These are phyloP conservation scores for Pseudopithomyces maydicus DNA, from an alignment of 2,329 filamentous ascomycete genomes.

Conservation along the genomic window DNA sequence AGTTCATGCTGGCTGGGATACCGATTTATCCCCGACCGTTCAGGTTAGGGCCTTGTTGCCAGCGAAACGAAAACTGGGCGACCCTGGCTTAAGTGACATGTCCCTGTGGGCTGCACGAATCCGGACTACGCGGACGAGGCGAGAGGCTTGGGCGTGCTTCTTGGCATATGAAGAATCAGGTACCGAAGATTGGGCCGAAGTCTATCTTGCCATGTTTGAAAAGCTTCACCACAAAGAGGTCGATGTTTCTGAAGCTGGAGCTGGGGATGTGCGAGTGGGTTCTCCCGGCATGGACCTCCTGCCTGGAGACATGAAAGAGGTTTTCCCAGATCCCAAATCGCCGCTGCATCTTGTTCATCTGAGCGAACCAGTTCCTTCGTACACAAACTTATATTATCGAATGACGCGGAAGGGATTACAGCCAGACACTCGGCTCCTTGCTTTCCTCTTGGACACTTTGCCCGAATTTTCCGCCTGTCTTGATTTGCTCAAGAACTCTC, in stretches of 20 bases:
- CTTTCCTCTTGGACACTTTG: conserved; percentile 57
- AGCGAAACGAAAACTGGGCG: conserved; percentile 11
- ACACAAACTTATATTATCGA: conserved; percentile 62
- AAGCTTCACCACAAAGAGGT: conserved; percentile 54
- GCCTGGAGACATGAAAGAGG: conserved; percentile 66
- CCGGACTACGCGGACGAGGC: conserved; percentile 62
- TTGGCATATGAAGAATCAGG: conserved; percentile 57
- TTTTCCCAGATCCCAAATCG: conserved; percentile 61
- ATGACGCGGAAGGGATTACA: conserved; percentile 60
- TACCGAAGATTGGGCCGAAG: conserved; percentile 41
- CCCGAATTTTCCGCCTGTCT: conserved; percentile 26
- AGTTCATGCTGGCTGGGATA: conserved; percentile 66
- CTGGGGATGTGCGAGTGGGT: not conserved
- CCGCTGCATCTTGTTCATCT: conserved; percentile 68
- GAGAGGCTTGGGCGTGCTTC: conserved; percentile 70
- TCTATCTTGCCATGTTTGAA: conserved; percentile 63
- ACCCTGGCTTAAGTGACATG: conserved; percentile 18
- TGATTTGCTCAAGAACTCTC: conserved; percentile 23
- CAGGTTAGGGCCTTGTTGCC: conserved; percentile 59
- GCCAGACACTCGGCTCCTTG: conserved; percentile 58
- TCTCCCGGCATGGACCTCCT: conserved; percentile 36
- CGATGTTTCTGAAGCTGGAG: not conserved
- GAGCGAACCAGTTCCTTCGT: conserved; percentile 64
- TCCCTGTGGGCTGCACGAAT: conserved; percentile 63
- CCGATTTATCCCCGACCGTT: conserved; percentile 66